Evolutionary conservation across 345 rosid genomes (phyloP).

Genomic region (Arabidopsis suecica): DNA sequence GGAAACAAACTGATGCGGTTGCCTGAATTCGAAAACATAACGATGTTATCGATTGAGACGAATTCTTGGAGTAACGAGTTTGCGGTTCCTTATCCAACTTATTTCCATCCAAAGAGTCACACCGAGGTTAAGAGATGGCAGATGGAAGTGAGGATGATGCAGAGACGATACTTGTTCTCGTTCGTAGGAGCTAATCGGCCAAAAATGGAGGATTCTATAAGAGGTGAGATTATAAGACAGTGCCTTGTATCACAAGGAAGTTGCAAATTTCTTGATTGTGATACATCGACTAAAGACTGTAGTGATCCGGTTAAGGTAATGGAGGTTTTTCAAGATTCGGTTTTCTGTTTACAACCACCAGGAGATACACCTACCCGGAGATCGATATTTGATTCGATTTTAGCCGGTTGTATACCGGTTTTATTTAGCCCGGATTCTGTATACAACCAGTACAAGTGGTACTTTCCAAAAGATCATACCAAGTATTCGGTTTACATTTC

Average conservation of each 20-base stretch:
- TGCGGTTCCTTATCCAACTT: conserved; percentile 55
- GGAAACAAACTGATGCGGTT: conserved; percentile 53
- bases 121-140: conserved; percentile 49
- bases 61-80: conserved; percentile 41
- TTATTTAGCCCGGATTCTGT: conserved; percentile 56
- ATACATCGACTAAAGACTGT: conserved; percentile 33
- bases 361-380: conserved; percentile 70
- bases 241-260: conserved; percentile 43
- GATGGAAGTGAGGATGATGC: conserved; percentile 31
- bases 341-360: conserved; percentile 59
- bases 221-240: conserved; percentile 52
- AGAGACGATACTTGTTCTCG: conserved; percentile 43
- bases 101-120: conserved; percentile 48
- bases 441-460: conserved; percentile 58
- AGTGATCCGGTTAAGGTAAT: conserved; percentile 50
- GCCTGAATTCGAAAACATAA: conserved; percentile 47
- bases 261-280: conserved; percentile 54
- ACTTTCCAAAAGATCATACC: conserved; percentile 50
- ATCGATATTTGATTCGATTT: conserved; percentile 59
- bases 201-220: conserved; percentile 32
- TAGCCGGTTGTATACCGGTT: conserved; percentile 65
- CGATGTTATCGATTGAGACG: conserved; percentile 50
- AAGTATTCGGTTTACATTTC: conserved; percentile 54
- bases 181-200: conserved; percentile 50
- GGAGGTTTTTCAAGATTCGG: conserved; percentile 46